phyloP scores from a whole-genome alignment of 2,329 filamentous ascomycete genomes.

The Calonectria henricotiae region DNA sequence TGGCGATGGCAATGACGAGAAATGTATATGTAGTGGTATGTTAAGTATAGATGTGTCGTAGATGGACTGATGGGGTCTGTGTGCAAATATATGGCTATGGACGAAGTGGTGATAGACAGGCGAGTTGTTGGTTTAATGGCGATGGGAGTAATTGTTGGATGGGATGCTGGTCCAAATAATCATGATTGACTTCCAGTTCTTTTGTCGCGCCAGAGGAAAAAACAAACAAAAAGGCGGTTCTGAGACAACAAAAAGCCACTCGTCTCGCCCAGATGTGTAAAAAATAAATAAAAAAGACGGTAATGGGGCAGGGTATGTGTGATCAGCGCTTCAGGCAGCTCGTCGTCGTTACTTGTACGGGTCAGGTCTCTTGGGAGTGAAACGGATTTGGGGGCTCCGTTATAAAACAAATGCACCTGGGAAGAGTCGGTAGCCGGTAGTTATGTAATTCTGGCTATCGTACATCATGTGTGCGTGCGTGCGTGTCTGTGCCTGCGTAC shows the following conservation, averaged over 20 bases:
- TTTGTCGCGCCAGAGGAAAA: constrained; percentile 16
- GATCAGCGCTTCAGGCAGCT: constrained; percentile 19
- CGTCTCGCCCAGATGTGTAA: constrained; percentile 4
- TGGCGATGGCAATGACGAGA: constrained; percentile 4
- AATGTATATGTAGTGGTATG: constrained; percentile 10
- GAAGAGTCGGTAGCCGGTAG: constrained; percentile 33
- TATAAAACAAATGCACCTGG: constrained; percentile 25
- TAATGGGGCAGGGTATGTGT: constrained; percentile 7
- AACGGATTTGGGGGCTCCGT: constrained; percentile 22
- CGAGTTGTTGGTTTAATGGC: not conserved
- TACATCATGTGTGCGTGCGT: constrained; percentile 1
- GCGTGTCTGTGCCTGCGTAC: constrained; percentile 18
- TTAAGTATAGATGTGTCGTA: not conserved
- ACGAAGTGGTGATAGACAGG: not conserved
- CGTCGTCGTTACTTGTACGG: constrained; percentile 13
- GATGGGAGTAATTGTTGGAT: constrained; percentile 23
- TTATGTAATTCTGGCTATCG: constrained; percentile 28
- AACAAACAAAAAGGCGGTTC: not conserved
- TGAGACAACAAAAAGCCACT: constrained; percentile 19
- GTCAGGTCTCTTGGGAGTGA: constrained; percentile 8
- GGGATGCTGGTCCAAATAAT: constrained; percentile 12
- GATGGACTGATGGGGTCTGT: not conserved
- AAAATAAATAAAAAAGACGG: constrained; percentile 1
- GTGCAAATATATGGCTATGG: not conserved
- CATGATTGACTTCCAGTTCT: constrained; percentile 21